Evolutionary conservation across 2,329 filamentous ascomycete species (phyloP), one percentile per base, ranked within the genome.

Genomic region (Diaporthe velutina): DNA sequence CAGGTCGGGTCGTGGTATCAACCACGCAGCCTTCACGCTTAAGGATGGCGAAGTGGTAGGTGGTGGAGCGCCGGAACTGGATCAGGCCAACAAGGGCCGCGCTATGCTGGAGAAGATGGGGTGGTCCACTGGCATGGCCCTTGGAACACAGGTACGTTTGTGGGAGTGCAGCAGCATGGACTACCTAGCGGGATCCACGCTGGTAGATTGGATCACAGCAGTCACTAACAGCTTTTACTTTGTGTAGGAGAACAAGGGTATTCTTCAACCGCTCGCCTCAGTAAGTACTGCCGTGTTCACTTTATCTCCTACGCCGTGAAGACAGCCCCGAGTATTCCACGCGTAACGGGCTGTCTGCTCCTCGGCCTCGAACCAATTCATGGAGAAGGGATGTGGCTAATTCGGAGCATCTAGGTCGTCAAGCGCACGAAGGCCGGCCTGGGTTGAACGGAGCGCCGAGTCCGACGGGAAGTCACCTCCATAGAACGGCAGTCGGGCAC

Each of bases 41-140:
- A 90, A 90, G 76, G 94, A 98, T 79, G 97, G 97, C 25, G 96
- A 98, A 78, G 86, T 98, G 38, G 95, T 98, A 3, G 97, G 96
- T 64, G 95, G 90, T 2, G 91, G 92, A 64, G 96, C 96, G 2
- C 94, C 95, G 15, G 96, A 98, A 82, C 88, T 99, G 42, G 94
- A 94, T 1, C 86, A 88, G 6, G 94, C 93, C 71, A 98, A 98
- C 82, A 95, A 91, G 78, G 97, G 97, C 15, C 90, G 95, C 68
- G 91, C 92, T 4, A 94, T 99, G 91, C 85, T 99, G 77, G 95
- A 98, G 85, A 98, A 97, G 85, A 98, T 98, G 97, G 97, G 97
- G 4, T 99, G 97, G 96, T 94, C 90, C 76, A 93, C 89, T 70
- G 97, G 97, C 7, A 98, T 93, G 80, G 94, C 94, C 1, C 88